Evolutionary conservation across 179 eudicot genomes (phyloP).

Genomic region (Carnegiea gigantea): DNA sequence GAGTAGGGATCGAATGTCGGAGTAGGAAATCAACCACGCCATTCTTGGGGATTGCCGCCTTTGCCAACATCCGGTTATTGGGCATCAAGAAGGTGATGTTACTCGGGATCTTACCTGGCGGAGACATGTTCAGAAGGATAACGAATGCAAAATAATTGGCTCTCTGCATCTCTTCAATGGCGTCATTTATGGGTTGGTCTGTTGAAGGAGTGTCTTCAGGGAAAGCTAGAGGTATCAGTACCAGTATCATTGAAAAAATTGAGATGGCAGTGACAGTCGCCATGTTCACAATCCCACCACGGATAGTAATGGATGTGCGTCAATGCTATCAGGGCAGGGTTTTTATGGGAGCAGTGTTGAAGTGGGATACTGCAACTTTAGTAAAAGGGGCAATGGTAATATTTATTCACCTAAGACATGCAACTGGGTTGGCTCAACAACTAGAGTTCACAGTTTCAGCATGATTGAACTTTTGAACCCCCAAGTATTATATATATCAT

Average conservation of each 20-base stretch:
- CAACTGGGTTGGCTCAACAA: constrained; percentile 29
- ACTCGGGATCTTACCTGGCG: constrained; percentile 36
- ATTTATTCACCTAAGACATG: constrained; percentile 29
- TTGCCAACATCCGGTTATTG: constrained; percentile 48
- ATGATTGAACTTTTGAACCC: constrained; percentile 6
- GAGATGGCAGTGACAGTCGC: constrained; percentile 18
- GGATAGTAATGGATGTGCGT: not conserved
- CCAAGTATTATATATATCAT: not conserved
- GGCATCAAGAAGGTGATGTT: constrained; percentile 85
- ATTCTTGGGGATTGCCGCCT: constrained; percentile 38
- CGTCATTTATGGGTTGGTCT: constrained; percentile 36
- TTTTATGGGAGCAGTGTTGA: constrained; percentile 1
- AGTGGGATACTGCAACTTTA: constrained; percentile 3
- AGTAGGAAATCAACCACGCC: constrained; percentile 50
- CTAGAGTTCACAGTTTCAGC: constrained; percentile 28
- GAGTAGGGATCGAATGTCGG: constrained; percentile 58
- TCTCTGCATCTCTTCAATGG: constrained; percentile 68
- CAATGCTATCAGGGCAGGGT: not conserved
- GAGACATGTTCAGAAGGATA: constrained; percentile 63
- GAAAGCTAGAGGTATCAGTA: constrained; percentile 12
- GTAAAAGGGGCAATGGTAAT: constrained; percentile 4
- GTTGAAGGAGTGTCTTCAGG: constrained; percentile 7
- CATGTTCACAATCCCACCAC: constrained; percentile 1
- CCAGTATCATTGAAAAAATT: constrained; percentile 18
- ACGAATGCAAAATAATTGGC: constrained; percentile 79